Base-by-base conservation (phyloP, 2,329 filamentous ascomycete species). In the Dactylellina parvicollis region DNA sequence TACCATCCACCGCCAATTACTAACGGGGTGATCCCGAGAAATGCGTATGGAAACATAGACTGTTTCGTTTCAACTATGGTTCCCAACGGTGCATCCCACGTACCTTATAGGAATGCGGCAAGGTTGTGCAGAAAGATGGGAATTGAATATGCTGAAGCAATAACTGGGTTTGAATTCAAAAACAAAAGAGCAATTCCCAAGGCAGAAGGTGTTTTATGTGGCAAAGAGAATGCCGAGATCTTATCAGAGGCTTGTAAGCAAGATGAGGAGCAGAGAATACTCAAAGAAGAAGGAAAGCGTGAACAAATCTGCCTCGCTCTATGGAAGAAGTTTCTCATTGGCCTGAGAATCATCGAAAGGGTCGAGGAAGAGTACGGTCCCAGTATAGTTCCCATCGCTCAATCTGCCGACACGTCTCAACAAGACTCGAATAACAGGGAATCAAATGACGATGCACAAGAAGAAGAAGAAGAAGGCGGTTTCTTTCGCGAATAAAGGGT, bases 111-210 rank as follows among this genome's bases (percentile, higher is more conserved):
- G n/a, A 83, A 89, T 56, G 89, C 91, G 0, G 83, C 86, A 1
- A 86, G 86, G 55, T 92, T 93, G 1, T 92, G 92, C 0, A 88
- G 86, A 62, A 82, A 92, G 0, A 81, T 97, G 0, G 89, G 89
- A 0, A 85, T 98, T 16, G 92, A 98, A 81, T 96, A 90, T 79
- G 92, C 92, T 1, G 92, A 94, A 26, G 95, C 95, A 0, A 87
- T 99, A 40, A 95, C 90, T 0, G 94, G 94, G 0, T 99, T 98
- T 78, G 85, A 89, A 30, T 99, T 98, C 82, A 89, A 88, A 78
- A 92, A 93, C 0, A 87, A 92, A 3, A 89, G 92, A 64, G 94
- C 94, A n/a, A 96, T 92, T 2, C 92, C 95, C 1, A 85, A 96
- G 1, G 82, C 95, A 1, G 86, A 87, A 40, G 95, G 95, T 1